A percentile compares a stretch with the other conserved stretches of the same genome.
phyloP scores from a whole-genome alignment of 2,329 filamentous ascomycete species.

The Colletotrichum spinosum region DNA sequence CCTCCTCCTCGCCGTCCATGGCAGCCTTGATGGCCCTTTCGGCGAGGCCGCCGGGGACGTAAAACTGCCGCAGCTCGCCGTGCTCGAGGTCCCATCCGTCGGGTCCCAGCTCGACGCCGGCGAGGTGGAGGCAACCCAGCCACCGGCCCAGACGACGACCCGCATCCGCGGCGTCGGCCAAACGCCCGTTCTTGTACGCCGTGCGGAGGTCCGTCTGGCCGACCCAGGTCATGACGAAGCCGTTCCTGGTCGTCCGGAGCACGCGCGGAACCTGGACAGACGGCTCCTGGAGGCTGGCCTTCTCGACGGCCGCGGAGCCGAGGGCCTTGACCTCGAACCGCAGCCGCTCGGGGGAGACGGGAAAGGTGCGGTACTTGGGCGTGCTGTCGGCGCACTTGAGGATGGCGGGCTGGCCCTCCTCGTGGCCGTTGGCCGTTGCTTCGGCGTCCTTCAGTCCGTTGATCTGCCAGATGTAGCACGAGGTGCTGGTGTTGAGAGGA shows the following conservation, averaged over 20 bases:
- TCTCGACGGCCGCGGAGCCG: neutral
- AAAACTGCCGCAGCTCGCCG: neutral
- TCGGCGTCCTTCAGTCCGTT: neutral
- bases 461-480: conserved; percentile 7
- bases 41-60: neutral
- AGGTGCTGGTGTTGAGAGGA: neutral
- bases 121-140: conserved; percentile 3
- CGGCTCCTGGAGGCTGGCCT: neutral
- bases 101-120: neutral
- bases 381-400: conserved; percentile 18
- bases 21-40: neutral
- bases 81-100: neutral
- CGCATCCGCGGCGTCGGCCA: neutral
- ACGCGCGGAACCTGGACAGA: neutral
- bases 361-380: neutral
- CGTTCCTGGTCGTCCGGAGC: neutral
- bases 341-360: neutral
- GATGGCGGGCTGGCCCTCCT: neutral
- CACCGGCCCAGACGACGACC: neutral
- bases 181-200: neutral
- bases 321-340: conserved; percentile 1
- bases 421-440: neutral
- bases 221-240: conserved; percentile 6
- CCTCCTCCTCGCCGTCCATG: neutral
- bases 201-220: neutral